Conservation (phyloP, 2,329 filamentous ascomycete species). For the Myriosclerotinia curreyana region DNA sequence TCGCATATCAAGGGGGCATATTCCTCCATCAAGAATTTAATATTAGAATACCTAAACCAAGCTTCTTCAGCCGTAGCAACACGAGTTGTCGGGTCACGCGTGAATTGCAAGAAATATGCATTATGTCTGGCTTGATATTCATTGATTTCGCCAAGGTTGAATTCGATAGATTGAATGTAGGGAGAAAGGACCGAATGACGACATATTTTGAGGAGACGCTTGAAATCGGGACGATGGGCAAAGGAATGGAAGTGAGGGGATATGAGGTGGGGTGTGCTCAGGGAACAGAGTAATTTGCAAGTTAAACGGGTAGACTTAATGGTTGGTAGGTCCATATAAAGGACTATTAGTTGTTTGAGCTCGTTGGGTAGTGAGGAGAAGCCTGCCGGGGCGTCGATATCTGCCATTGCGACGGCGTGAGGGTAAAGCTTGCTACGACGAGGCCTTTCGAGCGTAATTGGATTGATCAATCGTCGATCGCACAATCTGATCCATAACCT, state of each 20-base stretch:
- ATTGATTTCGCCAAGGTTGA: slow-evolving; percentile 36
- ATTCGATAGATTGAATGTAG: slow-evolving; percentile 25
- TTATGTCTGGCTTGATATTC: slow-evolving; percentile 38
- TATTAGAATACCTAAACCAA: slow-evolving; percentile 36
- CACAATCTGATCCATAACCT: not conserved
- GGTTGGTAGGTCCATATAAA: slow-evolving; percentile 2
- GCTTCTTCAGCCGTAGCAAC: slow-evolving; percentile 29
- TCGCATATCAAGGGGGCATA: slow-evolving; percentile 31
- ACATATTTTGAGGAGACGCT: slow-evolving; percentile 28
- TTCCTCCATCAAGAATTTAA: slow-evolving; percentile 36
- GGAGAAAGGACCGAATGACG: slow-evolving; percentile 30
- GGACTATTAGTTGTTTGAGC: not conserved
- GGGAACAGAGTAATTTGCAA: slow-evolving; percentile 7
- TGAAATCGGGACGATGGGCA: slow-evolving; percentile 27
- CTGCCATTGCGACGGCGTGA: not conserved
- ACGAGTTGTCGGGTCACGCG: slow-evolving; percentile 33
- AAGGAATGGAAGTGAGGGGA: slow-evolving; percentile 24
- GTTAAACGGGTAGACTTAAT: slow-evolving; percentile 15
- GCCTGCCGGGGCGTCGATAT: not conserved
- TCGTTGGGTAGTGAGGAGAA: slow-evolving; percentile 13
- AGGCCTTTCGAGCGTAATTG: not conserved
- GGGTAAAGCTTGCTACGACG: not conserved
- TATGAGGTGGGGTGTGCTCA: slow-evolving; percentile 25
- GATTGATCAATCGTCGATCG: not conserved
- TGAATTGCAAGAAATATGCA: slow-evolving; percentile 34